These are phyloP conservation scores for Avena sativa DNA, from an alignment of 176 grass and related monocot genomes.

Conservation along the genomic window DNA sequence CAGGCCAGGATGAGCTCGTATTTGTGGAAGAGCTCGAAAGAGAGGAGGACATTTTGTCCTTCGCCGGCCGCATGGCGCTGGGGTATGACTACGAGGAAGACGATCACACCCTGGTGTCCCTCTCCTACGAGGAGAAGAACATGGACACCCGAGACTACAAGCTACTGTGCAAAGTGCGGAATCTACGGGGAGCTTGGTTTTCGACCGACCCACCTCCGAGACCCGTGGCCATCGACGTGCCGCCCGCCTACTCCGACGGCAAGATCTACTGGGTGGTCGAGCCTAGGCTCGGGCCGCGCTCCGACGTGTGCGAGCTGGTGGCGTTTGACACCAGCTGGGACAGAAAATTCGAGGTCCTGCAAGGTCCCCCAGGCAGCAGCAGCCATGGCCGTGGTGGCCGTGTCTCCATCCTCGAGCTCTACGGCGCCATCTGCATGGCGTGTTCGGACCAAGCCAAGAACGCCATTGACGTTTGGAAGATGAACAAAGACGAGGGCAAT, in stretches of 20 bases:
- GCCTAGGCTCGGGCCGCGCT: neutral
- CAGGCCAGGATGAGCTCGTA: neutral
- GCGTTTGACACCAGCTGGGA: neutral
- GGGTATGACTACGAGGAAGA: neutral
- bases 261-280: slow-evolving; percentile 26
- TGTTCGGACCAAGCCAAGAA: neutral
- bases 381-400: too few species aligned
- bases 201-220: neutral
- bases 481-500: neutral
- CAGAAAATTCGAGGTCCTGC: neutral
- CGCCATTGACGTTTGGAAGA: neutral
- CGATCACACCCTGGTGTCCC: neutral
- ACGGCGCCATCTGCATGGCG: neutral
- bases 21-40: neutral
- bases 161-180: neutral
- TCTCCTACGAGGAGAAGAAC: neutral
- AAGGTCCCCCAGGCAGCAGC: neutral
- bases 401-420: neutral
- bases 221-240: neutral
- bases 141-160: neutral
- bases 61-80: neutral
- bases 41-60: neutral
- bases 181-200: neutral
- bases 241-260: neutral
- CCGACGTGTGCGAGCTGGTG: neutral